Conservation (phyloP, 768 basidiomycete species). For the Collybia mongolica region DNA sequence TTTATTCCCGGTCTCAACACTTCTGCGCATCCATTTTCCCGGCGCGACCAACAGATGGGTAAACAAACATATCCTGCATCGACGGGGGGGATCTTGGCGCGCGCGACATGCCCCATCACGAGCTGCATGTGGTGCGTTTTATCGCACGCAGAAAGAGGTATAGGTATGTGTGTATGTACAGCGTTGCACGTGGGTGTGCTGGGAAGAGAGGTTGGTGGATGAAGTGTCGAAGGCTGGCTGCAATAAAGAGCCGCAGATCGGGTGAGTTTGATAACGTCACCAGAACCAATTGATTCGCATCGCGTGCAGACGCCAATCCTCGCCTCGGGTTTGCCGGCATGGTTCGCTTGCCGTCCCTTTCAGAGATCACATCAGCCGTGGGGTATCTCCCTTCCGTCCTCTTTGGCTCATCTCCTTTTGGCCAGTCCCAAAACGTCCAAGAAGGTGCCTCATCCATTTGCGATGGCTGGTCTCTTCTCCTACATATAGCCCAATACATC, state of each 20-base stretch:
- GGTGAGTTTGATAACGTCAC: conserved; percentile 16
- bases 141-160: too few relatives aligned
- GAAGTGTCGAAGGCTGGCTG: too few relatives aligned
- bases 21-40: too few relatives aligned
- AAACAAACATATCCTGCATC: too few relatives aligned
- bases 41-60: too few relatives aligned
- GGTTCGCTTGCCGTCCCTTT: conserved; percentile 15
- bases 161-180: too few relatives aligned
- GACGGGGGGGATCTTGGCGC: too few relatives aligned
- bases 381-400: conserved; percentile 13
- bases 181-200: too few relatives aligned
- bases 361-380: conserved; percentile 17
- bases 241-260: conserved; percentile 26
- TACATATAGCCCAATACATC: conserved; percentile 4
- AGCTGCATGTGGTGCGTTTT: too few relatives aligned
- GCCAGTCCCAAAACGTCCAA: conserved; percentile 13
- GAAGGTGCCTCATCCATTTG: conserved; percentile 13
- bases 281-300: conserved; percentile 10
- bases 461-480: conserved; percentile 2
- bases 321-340: conserved; percentile 22
- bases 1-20: too few relatives aligned
- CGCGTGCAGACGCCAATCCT: conserved; percentile 29
- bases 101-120: too few relatives aligned
- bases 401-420: conserved; percentile 16
- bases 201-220: too few relatives aligned